These are phyloP conservation scores for Colletotrichum costaricense DNA, from an alignment of 2,329 filamentous ascomycete species.

Conservation along the genomic window DNA sequence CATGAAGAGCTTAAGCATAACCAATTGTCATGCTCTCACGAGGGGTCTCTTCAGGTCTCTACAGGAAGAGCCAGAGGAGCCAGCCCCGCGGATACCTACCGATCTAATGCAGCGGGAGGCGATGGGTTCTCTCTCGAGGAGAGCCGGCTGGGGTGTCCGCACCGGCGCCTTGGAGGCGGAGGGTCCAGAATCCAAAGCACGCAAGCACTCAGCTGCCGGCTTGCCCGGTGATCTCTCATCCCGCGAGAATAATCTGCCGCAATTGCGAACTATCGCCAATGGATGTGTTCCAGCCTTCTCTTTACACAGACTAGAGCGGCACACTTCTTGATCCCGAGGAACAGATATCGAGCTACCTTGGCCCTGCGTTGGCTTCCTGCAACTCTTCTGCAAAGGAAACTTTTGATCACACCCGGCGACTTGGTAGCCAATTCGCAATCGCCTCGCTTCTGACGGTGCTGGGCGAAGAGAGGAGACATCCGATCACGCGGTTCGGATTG, in stretches of 20 bases:
- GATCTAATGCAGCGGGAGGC: not conserved
- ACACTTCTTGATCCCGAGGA: not conserved
- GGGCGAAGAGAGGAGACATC: not conserved
- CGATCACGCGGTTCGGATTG: not conserved
- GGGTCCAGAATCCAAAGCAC: not conserved
- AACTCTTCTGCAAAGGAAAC: not conserved
- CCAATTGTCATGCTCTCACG: not conserved
- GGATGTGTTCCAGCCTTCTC: not conserved
- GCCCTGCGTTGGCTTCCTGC: not conserved
- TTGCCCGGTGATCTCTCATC: not conserved
- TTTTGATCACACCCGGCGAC: not conserved
- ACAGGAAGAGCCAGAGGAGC: not conserved
- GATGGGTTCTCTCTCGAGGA: not conserved
- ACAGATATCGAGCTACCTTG: not conserved
- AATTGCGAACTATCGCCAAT: not conserved
- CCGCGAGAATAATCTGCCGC: not conserved
- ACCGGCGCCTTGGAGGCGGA: not conserved
- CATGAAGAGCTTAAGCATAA: slow-evolving; percentile 1
- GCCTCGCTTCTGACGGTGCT: not conserved
- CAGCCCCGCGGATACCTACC: not conserved
- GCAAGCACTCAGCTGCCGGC: not conserved
- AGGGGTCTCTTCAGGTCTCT: not conserved
- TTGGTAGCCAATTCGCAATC: not conserved
- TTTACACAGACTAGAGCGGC: not conserved
- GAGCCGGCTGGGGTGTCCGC: not conserved